These are phyloP conservation scores for Kluyveromyces dobzhanskii DNA, from an alignment of 805 yeast genomes.

Conservation along the genomic window DNA sequence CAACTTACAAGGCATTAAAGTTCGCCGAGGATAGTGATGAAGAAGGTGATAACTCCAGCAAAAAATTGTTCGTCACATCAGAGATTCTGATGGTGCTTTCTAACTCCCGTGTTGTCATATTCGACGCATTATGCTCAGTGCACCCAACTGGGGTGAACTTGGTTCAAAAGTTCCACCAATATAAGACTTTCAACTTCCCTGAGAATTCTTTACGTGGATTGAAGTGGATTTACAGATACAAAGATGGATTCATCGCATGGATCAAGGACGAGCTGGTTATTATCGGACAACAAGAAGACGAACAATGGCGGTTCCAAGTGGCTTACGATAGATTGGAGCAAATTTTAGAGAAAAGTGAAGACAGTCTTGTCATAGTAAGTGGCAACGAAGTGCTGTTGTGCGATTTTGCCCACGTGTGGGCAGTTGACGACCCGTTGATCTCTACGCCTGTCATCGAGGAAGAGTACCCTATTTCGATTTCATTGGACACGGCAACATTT, in stretches of 20 bases:
- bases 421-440: slow-evolving; percentile 10
- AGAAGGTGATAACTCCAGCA: slow-evolving; percentile 7
- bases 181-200: slow-evolving; percentile 8
- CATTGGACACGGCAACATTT: slow-evolving; percentile 23
- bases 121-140: slow-evolving; percentile 23
- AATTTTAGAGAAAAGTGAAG: slow-evolving; percentile 20
- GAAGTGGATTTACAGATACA: slow-evolving; percentile 21
- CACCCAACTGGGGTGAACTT: slow-evolving; percentile 18
- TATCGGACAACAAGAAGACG: slow-evolving; percentile 8
- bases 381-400: slow-evolving; percentile 12
- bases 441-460: slow-evolving; percentile 19
- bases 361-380: slow-evolving; percentile 17
- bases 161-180: slow-evolving; percentile 18
- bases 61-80: slow-evolving; percentile 21
- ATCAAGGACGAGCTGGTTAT: slow-evolving; percentile 15
- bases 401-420: slow-evolving; percentile 21
- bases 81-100: slow-evolving; percentile 18
- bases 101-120: slow-evolving; percentile 11
- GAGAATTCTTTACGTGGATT: slow-evolving; percentile 6
- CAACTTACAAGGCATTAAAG: slow-evolving; percentile 15
- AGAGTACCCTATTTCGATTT: slow-evolving; percentile 21
- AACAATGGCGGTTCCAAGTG: slow-evolving; percentile 13
- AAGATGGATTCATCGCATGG: slow-evolving; percentile 20
- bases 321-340: slow-evolving; percentile 21
- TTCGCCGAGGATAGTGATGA: slow-evolving; percentile 10